These are phyloP conservation scores for Vigna nakashimae DNA, from an alignment of 306 rosid species.

Conservation along the genomic window DNA sequence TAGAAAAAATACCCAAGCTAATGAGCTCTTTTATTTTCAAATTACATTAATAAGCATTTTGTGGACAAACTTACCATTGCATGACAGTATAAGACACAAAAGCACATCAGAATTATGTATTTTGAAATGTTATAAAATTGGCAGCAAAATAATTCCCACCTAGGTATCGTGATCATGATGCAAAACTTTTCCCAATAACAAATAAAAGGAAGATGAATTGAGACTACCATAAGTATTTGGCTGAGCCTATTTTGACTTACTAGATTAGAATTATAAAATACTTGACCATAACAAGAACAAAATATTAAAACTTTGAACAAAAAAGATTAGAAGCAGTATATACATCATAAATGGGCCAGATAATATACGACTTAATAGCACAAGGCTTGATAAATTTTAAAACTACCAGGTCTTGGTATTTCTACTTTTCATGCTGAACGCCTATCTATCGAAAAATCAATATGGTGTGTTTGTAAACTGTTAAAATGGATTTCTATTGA, in stretches of 20 bases:
- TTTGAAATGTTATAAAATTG: slow-evolving; percentile 23
- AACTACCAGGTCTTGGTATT: background rate
- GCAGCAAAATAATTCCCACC: slow-evolving; percentile 3
- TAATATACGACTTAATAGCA: background rate
- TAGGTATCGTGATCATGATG: background rate
- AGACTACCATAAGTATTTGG: background rate
- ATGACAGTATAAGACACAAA: slow-evolving; percentile 5
- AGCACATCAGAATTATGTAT: background rate
- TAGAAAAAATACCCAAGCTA: background rate
- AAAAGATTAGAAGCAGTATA: background rate
- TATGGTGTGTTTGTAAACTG: background rate
- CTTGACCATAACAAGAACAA: background rate
- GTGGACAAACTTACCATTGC: background rate
- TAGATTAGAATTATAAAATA: background rate
- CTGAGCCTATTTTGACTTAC: background rate
- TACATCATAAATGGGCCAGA: background rate
- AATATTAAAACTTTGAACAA: background rate
- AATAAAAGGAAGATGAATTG: slow-evolving; percentile 1
- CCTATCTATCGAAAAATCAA: background rate
- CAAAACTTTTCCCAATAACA: background rate
- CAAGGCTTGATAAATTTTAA: background rate
- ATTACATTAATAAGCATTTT: background rate
- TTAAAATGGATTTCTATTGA: too few relatives aligned
- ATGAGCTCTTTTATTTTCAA: slow-evolving; percentile 1
- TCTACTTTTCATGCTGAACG: background rate